These are phyloP conservation scores for Rubroboletus satanas DNA, from an alignment of 768 basidiomycete genomes.

Conservation along the genomic window DNA sequence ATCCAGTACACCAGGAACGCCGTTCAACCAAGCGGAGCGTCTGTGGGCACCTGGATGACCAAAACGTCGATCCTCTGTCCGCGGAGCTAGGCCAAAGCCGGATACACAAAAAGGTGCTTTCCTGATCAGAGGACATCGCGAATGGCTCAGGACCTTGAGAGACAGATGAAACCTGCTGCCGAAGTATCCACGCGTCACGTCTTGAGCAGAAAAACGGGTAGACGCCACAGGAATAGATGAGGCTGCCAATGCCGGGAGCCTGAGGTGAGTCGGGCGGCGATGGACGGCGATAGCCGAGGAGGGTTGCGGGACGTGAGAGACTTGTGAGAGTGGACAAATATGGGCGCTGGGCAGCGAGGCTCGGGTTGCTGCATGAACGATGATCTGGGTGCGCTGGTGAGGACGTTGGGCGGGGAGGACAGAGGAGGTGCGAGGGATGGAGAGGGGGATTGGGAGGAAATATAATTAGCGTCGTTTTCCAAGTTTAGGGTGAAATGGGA, in stretches of 20 bases:
- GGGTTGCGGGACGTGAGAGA: conserved; percentile 4
- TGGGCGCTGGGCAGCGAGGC: neutral
- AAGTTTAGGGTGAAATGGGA: conserved; percentile 8
- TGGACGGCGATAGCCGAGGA: conserved; percentile 17
- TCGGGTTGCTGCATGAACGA: neutral
- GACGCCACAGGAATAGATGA: neutral
- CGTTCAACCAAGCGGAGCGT: conserved; percentile 7
- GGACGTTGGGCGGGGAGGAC: neutral
- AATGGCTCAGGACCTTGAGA: neutral
- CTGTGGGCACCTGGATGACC: neutral
- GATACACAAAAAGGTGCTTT: neutral
- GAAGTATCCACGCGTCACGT: neutral
- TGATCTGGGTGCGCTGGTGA: neutral
- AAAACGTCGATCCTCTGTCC: conserved; percentile 10
- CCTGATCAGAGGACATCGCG: neutral
- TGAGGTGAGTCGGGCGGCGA: conserved; percentile 3
- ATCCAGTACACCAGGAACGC: neutral
- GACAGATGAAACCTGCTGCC: neutral
- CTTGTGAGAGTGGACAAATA: neutral
- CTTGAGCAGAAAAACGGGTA: neutral
- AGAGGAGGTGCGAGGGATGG: neutral
- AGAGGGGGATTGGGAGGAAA: conserved; percentile 4
- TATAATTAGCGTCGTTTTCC: neutral
- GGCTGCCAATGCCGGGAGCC: neutral
- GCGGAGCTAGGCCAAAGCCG: conserved; percentile 7